Conservation (phyloP, 371 early-diverging fungal species). For the Lichtheimia corymbifera region DNA sequence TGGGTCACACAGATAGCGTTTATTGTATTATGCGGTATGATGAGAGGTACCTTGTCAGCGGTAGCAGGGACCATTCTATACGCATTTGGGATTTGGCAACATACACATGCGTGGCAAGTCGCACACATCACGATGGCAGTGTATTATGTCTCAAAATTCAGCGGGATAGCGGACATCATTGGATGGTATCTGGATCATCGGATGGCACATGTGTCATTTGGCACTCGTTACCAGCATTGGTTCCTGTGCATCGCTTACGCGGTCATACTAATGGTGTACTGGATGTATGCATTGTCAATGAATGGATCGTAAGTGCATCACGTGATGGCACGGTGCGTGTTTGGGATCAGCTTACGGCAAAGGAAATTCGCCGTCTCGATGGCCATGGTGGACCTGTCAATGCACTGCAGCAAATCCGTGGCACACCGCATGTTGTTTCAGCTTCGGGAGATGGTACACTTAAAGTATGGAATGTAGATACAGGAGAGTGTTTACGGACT, state of each 20-base stretch:
- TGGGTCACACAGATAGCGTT: slow-evolving; percentile 91
- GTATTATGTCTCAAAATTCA: slow-evolving; percentile 82
- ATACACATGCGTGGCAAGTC: slow-evolving; percentile 65
- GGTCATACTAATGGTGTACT: slow-evolving; percentile 83
- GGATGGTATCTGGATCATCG: slow-evolving; percentile 90
- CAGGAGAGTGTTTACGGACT: slow-evolving; percentile 65
- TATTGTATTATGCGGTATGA: slow-evolving; percentile 89
- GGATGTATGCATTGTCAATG: slow-evolving; percentile 74
- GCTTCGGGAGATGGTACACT: slow-evolving; percentile 88
- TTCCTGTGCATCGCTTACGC: slow-evolving; percentile 24
- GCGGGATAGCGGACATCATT: slow-evolving; percentile 12
- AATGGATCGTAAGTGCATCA: slow-evolving; percentile 80
- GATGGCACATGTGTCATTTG: slow-evolving; percentile 90
- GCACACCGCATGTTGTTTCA: slow-evolving; percentile 63
- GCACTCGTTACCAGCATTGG: slow-evolving; percentile 25
- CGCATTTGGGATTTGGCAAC: slow-evolving; percentile 78
- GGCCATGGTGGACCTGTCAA: slow-evolving; percentile 92
- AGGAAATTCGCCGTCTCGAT: slow-evolving; percentile 62
- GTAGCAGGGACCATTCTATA: slow-evolving; percentile 90
- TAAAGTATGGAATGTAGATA: slow-evolving; percentile 83
- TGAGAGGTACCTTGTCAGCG: slow-evolving; percentile 76
- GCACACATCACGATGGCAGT: slow-evolving; percentile 72
- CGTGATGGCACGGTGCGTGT: slow-evolving; percentile 61
- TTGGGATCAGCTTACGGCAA: slow-evolving; percentile 49
- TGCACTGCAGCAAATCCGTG: slow-evolving; percentile 71